Base-by-base conservation (phyloP, 192 early-diverging fungal genomes). In the Coemansia sp. region DNA sequence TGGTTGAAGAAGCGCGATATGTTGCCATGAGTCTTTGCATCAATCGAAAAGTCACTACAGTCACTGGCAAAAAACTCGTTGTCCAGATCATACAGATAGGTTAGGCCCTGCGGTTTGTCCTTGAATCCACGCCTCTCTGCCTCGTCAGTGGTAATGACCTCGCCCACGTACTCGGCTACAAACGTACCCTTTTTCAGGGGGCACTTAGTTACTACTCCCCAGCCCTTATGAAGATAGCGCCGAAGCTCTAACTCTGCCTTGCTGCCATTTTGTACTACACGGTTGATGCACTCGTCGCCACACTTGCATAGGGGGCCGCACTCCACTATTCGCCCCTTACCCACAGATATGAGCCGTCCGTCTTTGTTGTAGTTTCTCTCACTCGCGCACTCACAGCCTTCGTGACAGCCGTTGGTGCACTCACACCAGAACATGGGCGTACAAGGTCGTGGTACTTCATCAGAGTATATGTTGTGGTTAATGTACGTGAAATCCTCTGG, bases 1-100 rank as follows among this genome's bases (percentile, higher is more conserved):
- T 99, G 98, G 76, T 99, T 99, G 76, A 99, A 95, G 71, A 99
- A 99, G 32, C 94, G 88, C 27, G 96, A 90, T 12, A 95, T 79
- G 74, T 94, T 95, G n/a, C 98, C 98, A 38, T 89, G 90, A 35
- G 88, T 87, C 16, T 90, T 92, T 9, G 98, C 96, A 69, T 99
- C 98, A 52, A 99, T 94, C 39, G 94, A 91, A 27, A 98, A 82
- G 59, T 90, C 91, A 88, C 98, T 94, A 64, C 94, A 90, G 49
- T 98, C 98, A 61, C 93, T 91, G 6, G 34, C 34, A 61, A 88
- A 78, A 16, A 87, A 81, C 15, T 90, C 93, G 53, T 85, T 85
- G 64, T 90, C 74, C 49, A 87, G 86, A 65, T 99, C 96, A 59
- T 91, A 90, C 59, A 86, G 82, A 45, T 82, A 82, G 32, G 80